Base-by-base conservation (phyloP, 2,329 filamentous ascomycete genomes). In the Aspergillus udagawae region DNA sequence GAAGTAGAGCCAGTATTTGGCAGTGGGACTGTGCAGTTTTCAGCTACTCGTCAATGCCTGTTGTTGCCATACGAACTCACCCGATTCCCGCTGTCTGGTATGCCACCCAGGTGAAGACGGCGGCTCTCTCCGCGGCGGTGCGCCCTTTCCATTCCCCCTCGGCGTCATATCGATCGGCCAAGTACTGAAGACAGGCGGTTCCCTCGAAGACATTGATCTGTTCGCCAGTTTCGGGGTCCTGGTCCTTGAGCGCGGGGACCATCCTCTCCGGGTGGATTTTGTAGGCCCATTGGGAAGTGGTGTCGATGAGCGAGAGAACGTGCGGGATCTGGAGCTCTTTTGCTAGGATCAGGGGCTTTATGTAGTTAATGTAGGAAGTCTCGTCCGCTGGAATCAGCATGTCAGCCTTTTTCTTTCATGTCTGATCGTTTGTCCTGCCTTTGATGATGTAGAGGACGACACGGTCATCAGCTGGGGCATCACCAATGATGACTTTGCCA, bases 1-100 rank as follows among this genome's bases (percentile, higher is more conserved):
- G 45, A 58, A 58, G 25, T 55, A 55, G 10, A 58, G 45, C 56
- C 56, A 58, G 32, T 55, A 58, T 28, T 58, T 55, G 1, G 56
- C 52, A 12, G 56, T 58, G 2, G 56, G 49, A 5, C 56, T 49
- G 23, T 28, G 27, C 27, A 28, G 3, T 9, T 9, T 9, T 28
- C 27, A 28, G 27, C 27, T 9, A 8, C 27, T 28, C 27, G 27
- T 28, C 27, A 27, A 28, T 28, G 8, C 8, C 27, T 28, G 27
- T 28, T 8, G 27, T 28, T 28, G 27, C 27, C 8, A 28, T 27
- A 27, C 25, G 25, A 27, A 44, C 41, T n/a, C 14, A 53, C 45
- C 42, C 49, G 3, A 49, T 28, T 4, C 23, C 53, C 2, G 56
- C 56, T 2, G 56, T 54, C 23, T 58, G 56, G 35, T 54, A 51